phyloP scores from a whole-genome alignment of 1,284 basidiomycete species.

The Flammula alnicola region DNA sequence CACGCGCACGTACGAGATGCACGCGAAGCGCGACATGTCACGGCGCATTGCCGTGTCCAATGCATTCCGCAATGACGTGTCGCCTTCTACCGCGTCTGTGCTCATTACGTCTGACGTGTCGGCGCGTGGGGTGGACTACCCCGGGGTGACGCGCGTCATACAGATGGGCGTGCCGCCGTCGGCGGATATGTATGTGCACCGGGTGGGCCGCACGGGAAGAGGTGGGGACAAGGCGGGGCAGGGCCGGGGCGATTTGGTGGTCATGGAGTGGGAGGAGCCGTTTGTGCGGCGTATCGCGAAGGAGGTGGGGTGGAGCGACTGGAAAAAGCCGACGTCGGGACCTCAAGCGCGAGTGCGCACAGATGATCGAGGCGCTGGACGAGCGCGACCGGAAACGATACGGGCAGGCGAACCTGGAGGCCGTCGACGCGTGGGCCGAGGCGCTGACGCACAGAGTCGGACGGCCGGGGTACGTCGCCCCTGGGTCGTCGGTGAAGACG shows the following conservation, averaged over 20 bases:
- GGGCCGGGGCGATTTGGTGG: slow-evolving; percentile 87
- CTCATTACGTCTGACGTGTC: slow-evolving; percentile 91
- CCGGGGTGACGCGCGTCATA: slow-evolving; percentile 90
- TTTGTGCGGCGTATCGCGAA: slow-evolving; percentile 73
- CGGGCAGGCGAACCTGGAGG: slow-evolving; percentile 2
- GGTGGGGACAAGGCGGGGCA: slow-evolving; percentile 70
- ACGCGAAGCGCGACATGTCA: slow-evolving; percentile 79
- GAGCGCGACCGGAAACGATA: slow-evolving; percentile 44
- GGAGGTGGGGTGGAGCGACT: slow-evolving; percentile 72
- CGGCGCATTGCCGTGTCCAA: slow-evolving; percentile 70
- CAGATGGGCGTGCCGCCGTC: slow-evolving; percentile 84
- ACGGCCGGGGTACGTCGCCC: background rate
- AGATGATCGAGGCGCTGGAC: slow-evolving; percentile 49
- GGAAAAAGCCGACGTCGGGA: slow-evolving; percentile 52
- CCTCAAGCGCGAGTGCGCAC: slow-evolving; percentile 53
- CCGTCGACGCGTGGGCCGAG: background rate
- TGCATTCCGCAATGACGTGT: slow-evolving; percentile 58
- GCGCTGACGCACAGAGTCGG: slow-evolving; percentile 3
- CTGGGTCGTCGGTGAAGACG: too few relatives aligned
- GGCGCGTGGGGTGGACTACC: slow-evolving; percentile 91
- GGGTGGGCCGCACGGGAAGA: slow-evolving; percentile 91
- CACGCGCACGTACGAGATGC: slow-evolving; percentile 71
- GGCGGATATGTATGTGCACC: slow-evolving; percentile 87
- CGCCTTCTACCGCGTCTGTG: slow-evolving; percentile 64
- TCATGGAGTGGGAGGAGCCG: slow-evolving; percentile 82